Evolutionary conservation across 495 filamentous ascomycete species (phyloP), one percentile per base, ranked within the genome.

Genomic region (Collariella sp.): DNA sequence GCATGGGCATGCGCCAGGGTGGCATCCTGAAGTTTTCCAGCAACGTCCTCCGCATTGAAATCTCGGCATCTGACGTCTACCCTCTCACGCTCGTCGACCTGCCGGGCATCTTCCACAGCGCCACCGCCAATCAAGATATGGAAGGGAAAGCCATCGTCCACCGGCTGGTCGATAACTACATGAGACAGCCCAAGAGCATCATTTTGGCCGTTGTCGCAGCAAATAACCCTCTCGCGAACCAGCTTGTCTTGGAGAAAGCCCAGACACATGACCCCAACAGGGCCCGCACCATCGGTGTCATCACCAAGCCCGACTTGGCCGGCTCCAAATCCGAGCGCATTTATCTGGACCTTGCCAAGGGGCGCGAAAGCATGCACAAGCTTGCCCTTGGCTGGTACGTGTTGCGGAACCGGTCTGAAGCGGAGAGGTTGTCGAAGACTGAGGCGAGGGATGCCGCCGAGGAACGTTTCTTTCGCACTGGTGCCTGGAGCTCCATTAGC

Each of bases 41-140:
- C 26, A 83, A 88, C 55, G 71, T 87, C 4, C 70, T 89, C 1
- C 77, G 79, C 41, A 67, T 90, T 42, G 79, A 84, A 49, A 81
- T 88, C 4, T 67, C 61, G 1, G 80, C 79, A 0, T 84, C 85
- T 0, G 67, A 72, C 20, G 61, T 78, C 20, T 79, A 79, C 1
- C 79, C 86, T 15, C 67, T 89, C 7, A 84, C 78, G 0, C 58
- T 88, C 0, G 81, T 89, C 3, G 84, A 87, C 54, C 71, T 87
- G 10, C 84, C 85, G 1, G 82, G 83, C 0, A 67, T 87, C 6
- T 81, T 77, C 50, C 70, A 75, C 23, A 65, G 75, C 0, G 67
- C 58, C 0, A 79, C 70, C 4, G 70, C 70, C 7, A 69, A 68
- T 0, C 68, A 77, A 31, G 70, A 66, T 5, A 52, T 72, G 23